Conservation (phyloP, 495 filamentous ascomycete genomes). For the Penicillium steckii region DNA sequence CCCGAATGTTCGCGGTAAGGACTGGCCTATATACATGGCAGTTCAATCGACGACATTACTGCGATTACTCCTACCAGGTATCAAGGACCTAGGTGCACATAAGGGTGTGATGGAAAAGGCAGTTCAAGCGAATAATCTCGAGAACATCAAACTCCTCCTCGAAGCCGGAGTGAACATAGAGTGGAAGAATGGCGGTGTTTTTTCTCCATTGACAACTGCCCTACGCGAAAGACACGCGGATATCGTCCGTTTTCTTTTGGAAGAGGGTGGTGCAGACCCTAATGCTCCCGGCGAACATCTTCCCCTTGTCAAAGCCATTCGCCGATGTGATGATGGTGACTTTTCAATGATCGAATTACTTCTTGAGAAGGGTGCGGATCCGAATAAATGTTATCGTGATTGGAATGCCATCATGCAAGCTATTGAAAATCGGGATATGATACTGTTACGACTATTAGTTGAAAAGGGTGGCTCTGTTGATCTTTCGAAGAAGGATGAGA, state of each 20-base stretch:
- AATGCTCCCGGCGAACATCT: conserved; percentile 55
- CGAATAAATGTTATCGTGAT: conserved; percentile 53
- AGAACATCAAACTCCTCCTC: conserved; percentile 22
- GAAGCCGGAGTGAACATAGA: conserved; percentile 39
- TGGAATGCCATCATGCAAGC: conserved; percentile 50
- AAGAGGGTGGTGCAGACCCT: conserved; percentile 49
- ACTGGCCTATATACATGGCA: conserved; percentile 58
- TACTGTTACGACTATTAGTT: conserved; percentile 43
- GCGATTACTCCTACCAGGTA: conserved; percentile 40
- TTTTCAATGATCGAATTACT: conserved; percentile 50
- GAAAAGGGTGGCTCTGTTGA: conserved; percentile 42
- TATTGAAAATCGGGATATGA: conserved; percentile 34
- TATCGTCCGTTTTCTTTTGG: conserved; percentile 49
- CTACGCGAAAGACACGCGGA: conserved; percentile 50
- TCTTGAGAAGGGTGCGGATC: conserved; percentile 50
- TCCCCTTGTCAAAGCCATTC: conserved; percentile 53
- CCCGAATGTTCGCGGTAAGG: conserved; percentile 48
- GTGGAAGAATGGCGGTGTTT: conserved; percentile 56
- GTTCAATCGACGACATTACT: conserved; percentile 46
- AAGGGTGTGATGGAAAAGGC: conserved; percentile 57
- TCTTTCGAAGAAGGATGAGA: conserved; percentile 23
- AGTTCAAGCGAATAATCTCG: conserved; percentile 43
- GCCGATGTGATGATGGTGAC: conserved; percentile 39
- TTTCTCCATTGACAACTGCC: conserved; percentile 54
- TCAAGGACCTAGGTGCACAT: conserved; percentile 43